Percentiles rank a stretch among this genome's conserved stretches.
Evolutionary conservation across 2,329 filamentous ascomycete species (phyloP).

Genomic region (Venturiaceae sp.): DNA sequence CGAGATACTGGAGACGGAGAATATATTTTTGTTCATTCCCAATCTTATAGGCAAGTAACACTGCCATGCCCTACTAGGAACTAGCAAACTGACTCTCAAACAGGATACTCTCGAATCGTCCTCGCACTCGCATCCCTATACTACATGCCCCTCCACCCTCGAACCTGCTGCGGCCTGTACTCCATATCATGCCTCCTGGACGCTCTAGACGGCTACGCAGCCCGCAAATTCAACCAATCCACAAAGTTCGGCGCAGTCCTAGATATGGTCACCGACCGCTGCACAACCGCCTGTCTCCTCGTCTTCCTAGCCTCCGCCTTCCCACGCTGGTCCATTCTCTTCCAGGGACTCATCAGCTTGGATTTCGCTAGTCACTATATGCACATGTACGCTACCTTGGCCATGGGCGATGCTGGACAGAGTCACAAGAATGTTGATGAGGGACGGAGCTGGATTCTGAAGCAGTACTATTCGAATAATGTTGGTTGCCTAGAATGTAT

Average conservation of each 20-base stretch:
- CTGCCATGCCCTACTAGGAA: background rate
- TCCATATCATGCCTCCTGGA: constrained; percentile 91
- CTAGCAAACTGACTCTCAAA: constrained; percentile 4
- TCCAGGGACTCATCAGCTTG: constrained; percentile 85
- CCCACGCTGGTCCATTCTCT: constrained; percentile 85
- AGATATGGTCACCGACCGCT: constrained; percentile 98
- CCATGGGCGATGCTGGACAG: constrained; percentile 67
- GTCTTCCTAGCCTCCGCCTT: constrained; percentile 94
- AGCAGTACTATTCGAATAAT: constrained; percentile 96
- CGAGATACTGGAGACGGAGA: constrained; percentile 27
- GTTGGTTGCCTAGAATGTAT: constrained; percentile 39
- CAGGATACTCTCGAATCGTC: constrained; percentile 41
- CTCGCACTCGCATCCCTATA: constrained; percentile 82
- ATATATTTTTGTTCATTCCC: constrained; percentile 44
- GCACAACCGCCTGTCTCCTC: constrained; percentile 88
- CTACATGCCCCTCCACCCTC: constrained; percentile 98
- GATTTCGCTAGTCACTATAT: constrained; percentile 97
- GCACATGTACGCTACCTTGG: constrained; percentile 95
- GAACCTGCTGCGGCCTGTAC: constrained; percentile 86
- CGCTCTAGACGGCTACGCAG: constrained; percentile 89
- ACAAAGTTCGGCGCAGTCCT: constrained; percentile 94
- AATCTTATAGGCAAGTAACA: constrained; percentile 38
- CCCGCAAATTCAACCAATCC: constrained; percentile 76
- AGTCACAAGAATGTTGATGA: constrained; percentile 94
- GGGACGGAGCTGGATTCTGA: constrained; percentile 78